These are phyloP conservation scores for Hyaloscypha variabilis DNA, from an alignment of 495 filamentous ascomycete species.

Conservation along the genomic window DNA sequence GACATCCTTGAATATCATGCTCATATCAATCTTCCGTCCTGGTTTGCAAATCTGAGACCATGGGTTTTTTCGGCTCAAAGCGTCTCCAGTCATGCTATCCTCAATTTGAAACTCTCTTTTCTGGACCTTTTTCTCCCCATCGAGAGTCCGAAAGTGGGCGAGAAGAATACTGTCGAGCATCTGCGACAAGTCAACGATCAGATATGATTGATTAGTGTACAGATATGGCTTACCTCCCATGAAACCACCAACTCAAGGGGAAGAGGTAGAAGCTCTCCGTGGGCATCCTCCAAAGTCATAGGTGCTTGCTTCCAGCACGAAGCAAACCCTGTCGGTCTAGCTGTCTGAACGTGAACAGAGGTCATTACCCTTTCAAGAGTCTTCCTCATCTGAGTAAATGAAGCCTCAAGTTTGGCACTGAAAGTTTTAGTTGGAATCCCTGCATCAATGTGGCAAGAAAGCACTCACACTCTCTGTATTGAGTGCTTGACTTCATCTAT, in stretches of 20 bases:
- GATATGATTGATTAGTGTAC: not conserved
- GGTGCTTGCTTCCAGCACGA: slow-evolving; percentile 19
- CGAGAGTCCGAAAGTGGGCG: slow-evolving; percentile 1
- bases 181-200: slow-evolving; percentile 1
- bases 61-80: not conserved
- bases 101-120: slow-evolving; percentile 8
- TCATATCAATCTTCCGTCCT: slow-evolving; percentile 16
- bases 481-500: not conserved
- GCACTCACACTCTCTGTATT: not conserved
- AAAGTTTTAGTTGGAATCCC: not conserved
- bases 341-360: not conserved
- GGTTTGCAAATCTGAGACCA: slow-evolving; percentile 5
- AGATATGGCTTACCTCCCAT: slow-evolving; percentile 12
- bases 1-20: slow-evolving; percentile 12
- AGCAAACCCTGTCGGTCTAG: not conserved
- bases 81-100: not conserved
- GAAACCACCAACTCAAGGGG: slow-evolving; percentile 15
- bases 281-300: slow-evolving; percentile 14
- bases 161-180: slow-evolving; percentile 11
- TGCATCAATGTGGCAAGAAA: not conserved
- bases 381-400: not conserved
- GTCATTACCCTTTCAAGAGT: not conserved
- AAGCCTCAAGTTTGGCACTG: not conserved
- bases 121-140: slow-evolving; percentile 5
- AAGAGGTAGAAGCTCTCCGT: slow-evolving; percentile 6